Evolutionary conservation across 495 filamentous ascomycete genomes (phyloP), one percentile per base, ranked within the genome.

Genomic region (Aspergillus haitiensis): DNA sequence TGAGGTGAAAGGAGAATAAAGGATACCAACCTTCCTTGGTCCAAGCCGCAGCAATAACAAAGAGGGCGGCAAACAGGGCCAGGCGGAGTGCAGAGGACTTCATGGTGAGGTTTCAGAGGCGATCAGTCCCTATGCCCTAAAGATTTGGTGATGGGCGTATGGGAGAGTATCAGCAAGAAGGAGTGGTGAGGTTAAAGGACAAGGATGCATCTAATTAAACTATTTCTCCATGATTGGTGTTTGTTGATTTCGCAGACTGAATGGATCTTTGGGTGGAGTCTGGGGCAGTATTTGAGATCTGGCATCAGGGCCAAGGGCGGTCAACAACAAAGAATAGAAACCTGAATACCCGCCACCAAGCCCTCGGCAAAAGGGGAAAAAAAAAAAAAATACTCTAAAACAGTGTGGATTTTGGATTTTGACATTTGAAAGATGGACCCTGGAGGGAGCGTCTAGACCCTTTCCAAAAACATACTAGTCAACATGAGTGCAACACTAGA

Each of bases 21-120:
- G 47, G 50, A 62, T 32, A 76, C 81, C 55, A 71, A 87, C 91
- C 91, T 83, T 94, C 91, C 76, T 93, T 92, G 8, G 84, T 82
- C 89, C 90, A 96, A 13, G 89, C 91, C 58, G 84, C 82, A 46
- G 82, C 85, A 35, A 89, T 64, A 8, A 83, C 83, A 27, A 84
- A 78, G 36, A 90, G 74, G 47, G 72, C 64, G 54, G 71, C 68
- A 27, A 77, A 66, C 40, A 77, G 18, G 4, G 74, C 37, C 36
- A 77, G 59, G 50, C 67, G 72, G 33, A 75, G 60, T 16, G 65
- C 48, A 37, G 66, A 59, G 18, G 66, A 59, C 71, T 73, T 78
- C 77, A 80, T 80, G 18, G 61, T 73, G 55, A 48, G 52, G 36
- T 13, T 39, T 48, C n/a, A 40, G 59, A 45, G 71, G 70, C 67